A percentile compares a stretch with the other conserved stretches of the same genome.
Evolutionary conservation across 257 asterid genomes (phyloP).

Genomic region (Solanum ahanhuiri): DNA sequence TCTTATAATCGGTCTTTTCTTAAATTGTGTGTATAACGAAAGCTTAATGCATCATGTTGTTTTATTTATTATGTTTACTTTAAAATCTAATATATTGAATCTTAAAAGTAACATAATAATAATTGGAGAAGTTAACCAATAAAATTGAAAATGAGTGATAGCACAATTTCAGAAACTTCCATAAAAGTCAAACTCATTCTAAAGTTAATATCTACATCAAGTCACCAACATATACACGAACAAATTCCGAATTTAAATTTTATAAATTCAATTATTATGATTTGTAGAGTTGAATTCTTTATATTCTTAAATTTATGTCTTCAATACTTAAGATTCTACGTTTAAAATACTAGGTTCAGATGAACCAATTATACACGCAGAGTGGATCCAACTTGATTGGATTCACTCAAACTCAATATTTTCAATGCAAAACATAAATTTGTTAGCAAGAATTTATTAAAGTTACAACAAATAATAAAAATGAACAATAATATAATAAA

Average conservation of each 20-base stretch:
- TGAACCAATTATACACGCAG: background rate
- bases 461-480: background rate
- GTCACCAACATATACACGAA: background rate
- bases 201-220: background rate
- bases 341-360: background rate
- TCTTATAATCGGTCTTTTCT: too few relatives aligned
- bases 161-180: background rate
- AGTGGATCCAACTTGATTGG: background rate
- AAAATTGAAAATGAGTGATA: background rate
- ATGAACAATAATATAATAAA: background rate
- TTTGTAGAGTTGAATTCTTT: background rate
- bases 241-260: background rate
- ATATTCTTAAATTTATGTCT: background rate
- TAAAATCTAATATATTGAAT: too few relatives aligned
- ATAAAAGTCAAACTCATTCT: background rate
- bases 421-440: background rate
- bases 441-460: background rate
- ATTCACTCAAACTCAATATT: background rate
- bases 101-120: background rate
- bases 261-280: background rate
- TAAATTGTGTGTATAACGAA: rapidly evolving
- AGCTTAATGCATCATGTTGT: background rate
- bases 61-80: background rate
- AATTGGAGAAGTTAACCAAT: background rate
- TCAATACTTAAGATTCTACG: background rate